Base-by-base conservation (phyloP, 495 filamentous ascomycete genomes). In the Hypoxylon intermedium region DNA sequence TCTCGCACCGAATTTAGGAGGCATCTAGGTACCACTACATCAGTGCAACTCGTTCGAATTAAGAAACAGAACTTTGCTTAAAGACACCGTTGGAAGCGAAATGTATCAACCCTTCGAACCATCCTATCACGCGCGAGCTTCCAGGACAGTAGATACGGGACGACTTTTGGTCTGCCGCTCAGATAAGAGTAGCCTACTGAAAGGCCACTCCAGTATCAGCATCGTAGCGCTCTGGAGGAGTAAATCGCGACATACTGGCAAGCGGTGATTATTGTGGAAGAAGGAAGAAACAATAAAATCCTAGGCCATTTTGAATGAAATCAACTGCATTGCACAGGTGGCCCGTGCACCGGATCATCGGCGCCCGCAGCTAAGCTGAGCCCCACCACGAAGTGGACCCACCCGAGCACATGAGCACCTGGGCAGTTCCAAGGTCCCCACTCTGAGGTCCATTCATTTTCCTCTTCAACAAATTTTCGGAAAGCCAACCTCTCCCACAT, bases 101-200 rank as follows among this genome's bases (percentile, higher is more conserved):
- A 79, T 80, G 77, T 81, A 73, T 78, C 78, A 62, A 74, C 69
- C 73, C 70, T 80, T 80, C 90, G 90, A 93, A 85, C 90, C 85
- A 84, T 89, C 83, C 84, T 82, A 83, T 92, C 89, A 92, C 72
- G 78, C 59, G 74, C 80, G 67, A 77, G 82, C 34, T 86, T 89
- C 90, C 82, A 91, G 86, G 90, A 91, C 87, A 92, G 91, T 84
- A 96, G 91, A 96, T 96, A 96, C 91, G 87, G 89, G 88, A 86
- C 84, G 88, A 85, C 68, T 67, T 66, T 87, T 77, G 63, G 74
- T 93, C 88, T 93, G 67, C 84, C 89, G 86, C 84, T 80, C 81
- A 78, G 34, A 79, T 67, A 73, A 60, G 73, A 78, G 78, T 51
- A 60, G 63, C 74, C 84, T 90, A 93, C 76, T 92, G 89, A 93